Conservation (phyloP, 176 grass and related monocot species). For the Eleusine coracana region DNA sequence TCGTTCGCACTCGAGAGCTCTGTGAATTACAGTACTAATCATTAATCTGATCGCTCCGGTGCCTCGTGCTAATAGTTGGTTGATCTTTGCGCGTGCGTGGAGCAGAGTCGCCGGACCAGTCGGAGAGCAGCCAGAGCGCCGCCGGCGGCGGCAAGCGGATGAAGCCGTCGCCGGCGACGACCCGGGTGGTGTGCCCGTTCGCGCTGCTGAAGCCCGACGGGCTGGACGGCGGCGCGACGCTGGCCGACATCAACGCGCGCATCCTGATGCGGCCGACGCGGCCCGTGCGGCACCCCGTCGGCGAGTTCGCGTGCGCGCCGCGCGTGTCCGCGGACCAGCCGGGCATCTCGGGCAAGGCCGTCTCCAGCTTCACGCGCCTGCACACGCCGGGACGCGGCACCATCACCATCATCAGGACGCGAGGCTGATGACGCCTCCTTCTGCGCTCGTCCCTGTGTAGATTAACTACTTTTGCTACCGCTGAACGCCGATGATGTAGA, state of each 20-base stretch:
- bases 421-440: conserved; percentile 19
- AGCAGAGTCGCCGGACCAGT: not conserved
- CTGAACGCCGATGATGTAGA: not conserved
- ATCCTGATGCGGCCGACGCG: conserved; percentile 70
- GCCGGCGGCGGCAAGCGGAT: conserved; percentile 29
- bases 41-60: not conserved
- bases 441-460: not conserved
- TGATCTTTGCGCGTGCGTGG: too few relatives aligned
- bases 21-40: too few relatives aligned
- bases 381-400: conserved; percentile 83
- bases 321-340: conserved; percentile 58
- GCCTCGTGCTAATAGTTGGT: not conserved
- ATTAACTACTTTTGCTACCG: not conserved
- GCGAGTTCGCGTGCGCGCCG: conserved; percentile 78
- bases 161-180: not conserved
- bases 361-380: conserved; percentile 77
- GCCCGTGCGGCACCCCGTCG: conserved; percentile 91
- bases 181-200: conserved; percentile 69
- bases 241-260: conserved; percentile 89
- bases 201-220: conserved; percentile 87
- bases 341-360: conserved; percentile 79
- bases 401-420: conserved; percentile 92
- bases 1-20: not conserved
- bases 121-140: conserved; percentile 39
- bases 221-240: conserved; percentile 78